Evolutionary conservation across 2,329 filamentous ascomycete genomes (phyloP).

Genomic region (Trichoderma polysporum): DNA sequence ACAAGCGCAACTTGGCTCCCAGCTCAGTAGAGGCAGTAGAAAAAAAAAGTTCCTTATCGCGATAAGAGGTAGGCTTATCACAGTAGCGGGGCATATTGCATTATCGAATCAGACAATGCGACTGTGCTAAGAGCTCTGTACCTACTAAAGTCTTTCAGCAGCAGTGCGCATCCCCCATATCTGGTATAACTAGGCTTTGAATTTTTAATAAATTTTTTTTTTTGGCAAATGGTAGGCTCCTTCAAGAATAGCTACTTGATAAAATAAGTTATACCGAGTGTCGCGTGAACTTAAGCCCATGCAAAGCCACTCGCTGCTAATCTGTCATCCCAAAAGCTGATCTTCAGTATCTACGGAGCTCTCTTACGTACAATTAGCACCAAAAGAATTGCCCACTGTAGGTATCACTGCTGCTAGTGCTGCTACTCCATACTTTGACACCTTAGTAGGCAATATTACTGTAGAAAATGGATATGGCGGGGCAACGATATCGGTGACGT

Average conservation of each 20-base stretch:
- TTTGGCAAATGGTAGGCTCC: not conserved
- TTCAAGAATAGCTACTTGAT: not conserved
- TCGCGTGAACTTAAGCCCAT: not conserved
- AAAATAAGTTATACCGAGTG: not conserved
- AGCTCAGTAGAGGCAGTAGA: not conserved
- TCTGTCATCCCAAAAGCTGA: too few relatives aligned
- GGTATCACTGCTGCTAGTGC: not conserved
- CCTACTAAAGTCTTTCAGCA: too few relatives aligned
- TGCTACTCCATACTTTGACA: not conserved
- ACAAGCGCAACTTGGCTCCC: not conserved
- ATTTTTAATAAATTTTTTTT: not conserved
- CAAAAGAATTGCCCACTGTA: not conserved
- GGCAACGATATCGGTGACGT: slow-evolving; percentile 21
- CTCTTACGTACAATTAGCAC: not conserved
- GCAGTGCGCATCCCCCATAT: too few relatives aligned
- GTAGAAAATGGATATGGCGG: slow-evolving; percentile 6
- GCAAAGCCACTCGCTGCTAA: not conserved
- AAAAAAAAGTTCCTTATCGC: slow-evolving; percentile 28
- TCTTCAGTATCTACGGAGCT: not conserved
- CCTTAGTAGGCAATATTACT: not conserved
- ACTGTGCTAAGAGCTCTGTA: not conserved
- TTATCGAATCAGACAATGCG: not conserved
- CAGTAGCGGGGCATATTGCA: slow-evolving; percentile 8
- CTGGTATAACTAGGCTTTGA: too few relatives aligned
- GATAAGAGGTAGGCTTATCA: slow-evolving; percentile 9